Evolutionary conservation across 495 filamentous ascomycete species (phyloP).

Genomic region (Penicillium angulare): DNA sequence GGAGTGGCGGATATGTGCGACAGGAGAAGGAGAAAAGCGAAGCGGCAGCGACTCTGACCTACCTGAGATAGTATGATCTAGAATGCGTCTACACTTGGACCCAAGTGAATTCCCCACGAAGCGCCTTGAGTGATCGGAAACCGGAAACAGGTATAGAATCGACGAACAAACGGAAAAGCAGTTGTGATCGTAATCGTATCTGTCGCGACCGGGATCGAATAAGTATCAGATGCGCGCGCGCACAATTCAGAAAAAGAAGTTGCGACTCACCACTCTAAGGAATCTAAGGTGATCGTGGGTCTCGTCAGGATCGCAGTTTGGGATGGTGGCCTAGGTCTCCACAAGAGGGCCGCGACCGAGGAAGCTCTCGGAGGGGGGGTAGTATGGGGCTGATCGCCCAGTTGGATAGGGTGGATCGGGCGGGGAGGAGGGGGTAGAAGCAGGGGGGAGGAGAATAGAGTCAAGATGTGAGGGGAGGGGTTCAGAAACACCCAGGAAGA

Average conservation of each 20-base stretch:
- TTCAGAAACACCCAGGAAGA: too few relatives aligned
- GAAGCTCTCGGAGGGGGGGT: not conserved
- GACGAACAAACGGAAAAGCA: conserved; percentile 1
- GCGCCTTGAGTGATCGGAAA: conserved; percentile 4
- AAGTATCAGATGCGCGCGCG: not conserved
- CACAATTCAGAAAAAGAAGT: not conserved
- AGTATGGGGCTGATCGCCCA: not conserved
- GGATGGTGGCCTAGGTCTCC: conserved; percentile 12
- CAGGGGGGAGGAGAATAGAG: too few relatives aligned
- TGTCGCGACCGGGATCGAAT: not conserved
- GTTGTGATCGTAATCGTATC: conserved; percentile 26
- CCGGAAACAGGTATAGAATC: not conserved
- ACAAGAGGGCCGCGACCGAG: conserved; percentile 31
- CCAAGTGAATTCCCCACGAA: conserved; percentile 1
- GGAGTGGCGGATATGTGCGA: too few relatives aligned
- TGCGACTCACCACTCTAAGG: conserved; percentile 28
- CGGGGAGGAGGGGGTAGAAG: conserved; percentile 4
- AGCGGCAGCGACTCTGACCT: conserved; percentile 4
- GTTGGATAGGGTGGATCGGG: not conserved
- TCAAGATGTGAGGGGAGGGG: too few relatives aligned
- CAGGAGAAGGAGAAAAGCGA: conserved; percentile 1
- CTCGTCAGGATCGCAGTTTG: conserved; percentile 21
- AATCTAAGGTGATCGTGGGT: conserved; percentile 20
- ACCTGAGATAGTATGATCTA: conserved; percentile 5
- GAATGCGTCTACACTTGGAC: conserved; percentile 7